phyloP scores from a whole-genome alignment of 192 early-diverging fungal species.

The Coemansia sp. region DNA sequence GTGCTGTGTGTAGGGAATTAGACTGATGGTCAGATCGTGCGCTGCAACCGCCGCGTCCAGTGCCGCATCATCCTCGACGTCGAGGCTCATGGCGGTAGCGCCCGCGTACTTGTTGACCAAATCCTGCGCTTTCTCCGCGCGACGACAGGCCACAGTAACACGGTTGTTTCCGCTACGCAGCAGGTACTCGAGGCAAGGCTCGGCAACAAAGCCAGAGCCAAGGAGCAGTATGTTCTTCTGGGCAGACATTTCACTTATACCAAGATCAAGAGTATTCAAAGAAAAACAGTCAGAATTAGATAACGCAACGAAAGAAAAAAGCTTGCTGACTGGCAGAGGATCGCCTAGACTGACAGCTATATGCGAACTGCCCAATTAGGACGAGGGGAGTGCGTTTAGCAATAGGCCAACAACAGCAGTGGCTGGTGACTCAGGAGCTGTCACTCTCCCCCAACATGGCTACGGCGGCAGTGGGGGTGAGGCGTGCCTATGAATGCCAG shows the following conservation, averaged over 20 bases:
- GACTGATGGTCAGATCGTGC: slow-evolving; percentile 90
- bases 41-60: slow-evolving; percentile 72
- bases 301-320: slow-evolving; percentile 11
- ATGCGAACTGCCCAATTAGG: no score
- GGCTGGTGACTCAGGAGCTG: background rate
- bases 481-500: background rate
- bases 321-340: background rate
- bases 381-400: no score
- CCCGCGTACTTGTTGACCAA: slow-evolving; percentile 60
- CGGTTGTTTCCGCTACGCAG: slow-evolving; percentile 84
- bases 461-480: slow-evolving; percentile 13
- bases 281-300: background rate
- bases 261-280: background rate
- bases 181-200: slow-evolving; percentile 90
- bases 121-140: slow-evolving; percentile 70
- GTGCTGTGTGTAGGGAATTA: slow-evolving; percentile 90
- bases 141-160: slow-evolving; percentile 86
- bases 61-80: slow-evolving; percentile 73
- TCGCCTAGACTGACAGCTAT: background rate
- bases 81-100: slow-evolving; percentile 69
- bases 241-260: slow-evolving; percentile 19
- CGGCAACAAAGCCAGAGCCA: slow-evolving; percentile 96
- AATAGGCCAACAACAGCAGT: background rate
- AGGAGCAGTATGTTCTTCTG: slow-evolving; percentile 85
- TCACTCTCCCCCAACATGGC: background rate